These are phyloP conservation scores for Triticum timopheevii DNA, from an alignment of 176 grass and related monocot genomes.

Conservation along the genomic window DNA sequence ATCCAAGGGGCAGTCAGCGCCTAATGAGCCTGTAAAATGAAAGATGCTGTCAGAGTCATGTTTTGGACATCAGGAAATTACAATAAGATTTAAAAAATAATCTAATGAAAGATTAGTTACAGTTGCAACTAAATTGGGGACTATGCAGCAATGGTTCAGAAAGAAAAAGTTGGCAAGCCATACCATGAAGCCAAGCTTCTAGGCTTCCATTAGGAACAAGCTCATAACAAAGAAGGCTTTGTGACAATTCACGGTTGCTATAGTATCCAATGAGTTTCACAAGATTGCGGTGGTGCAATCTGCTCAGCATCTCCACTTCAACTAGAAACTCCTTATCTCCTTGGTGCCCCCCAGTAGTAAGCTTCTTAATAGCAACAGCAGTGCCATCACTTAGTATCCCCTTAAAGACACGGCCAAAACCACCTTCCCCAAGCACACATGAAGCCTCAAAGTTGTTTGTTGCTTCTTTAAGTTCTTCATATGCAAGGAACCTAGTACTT, in stretches of 20 bases:
- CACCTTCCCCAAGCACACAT: constrained; percentile 89
- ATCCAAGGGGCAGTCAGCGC: constrained; percentile 82
- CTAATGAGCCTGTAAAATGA: constrained; percentile 63
- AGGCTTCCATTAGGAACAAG: constrained; percentile 97
- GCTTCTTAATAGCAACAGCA: constrained; percentile 97
- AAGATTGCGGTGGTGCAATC: constrained; percentile 96
- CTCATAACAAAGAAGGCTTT: constrained; percentile 95
- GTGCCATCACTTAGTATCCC: constrained; percentile 84
- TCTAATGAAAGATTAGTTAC: not conserved
- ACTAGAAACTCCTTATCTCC: constrained; percentile 97
- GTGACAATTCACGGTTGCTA: constrained; percentile 68
- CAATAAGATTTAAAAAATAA: not conserved
- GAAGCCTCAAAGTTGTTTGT: constrained; percentile 89
- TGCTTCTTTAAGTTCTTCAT: constrained; percentile 87
- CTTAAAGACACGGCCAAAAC: constrained; percentile 94
- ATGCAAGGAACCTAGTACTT: constrained; percentile 86
- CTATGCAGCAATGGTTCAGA: not conserved
- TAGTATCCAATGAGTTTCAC: constrained; percentile 99
- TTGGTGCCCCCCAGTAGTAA: constrained; percentile 85
- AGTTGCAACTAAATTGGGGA: constrained; percentile 8
- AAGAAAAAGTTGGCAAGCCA: constrained; percentile 27
- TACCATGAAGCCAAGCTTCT: constrained; percentile 99
- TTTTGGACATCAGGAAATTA: constrained; percentile 23
- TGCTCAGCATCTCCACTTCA: constrained; percentile 99
- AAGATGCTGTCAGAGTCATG: constrained; percentile 18